phyloP scores from a whole-genome alignment of 2,329 filamentous ascomycete genomes.

The Furcasterigmium sp. region DNA sequence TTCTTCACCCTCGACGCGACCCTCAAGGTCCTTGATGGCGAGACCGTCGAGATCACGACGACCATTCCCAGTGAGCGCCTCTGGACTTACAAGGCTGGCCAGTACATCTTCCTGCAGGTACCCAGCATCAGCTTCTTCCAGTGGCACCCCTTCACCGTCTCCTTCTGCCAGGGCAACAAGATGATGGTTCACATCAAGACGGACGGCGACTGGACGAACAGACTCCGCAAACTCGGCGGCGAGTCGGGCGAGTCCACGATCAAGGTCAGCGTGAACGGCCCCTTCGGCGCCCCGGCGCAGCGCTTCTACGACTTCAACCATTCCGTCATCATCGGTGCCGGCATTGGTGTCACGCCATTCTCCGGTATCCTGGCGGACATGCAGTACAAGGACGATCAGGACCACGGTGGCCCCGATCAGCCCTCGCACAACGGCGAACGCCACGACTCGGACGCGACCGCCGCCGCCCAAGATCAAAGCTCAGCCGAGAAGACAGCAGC shows the following conservation, averaged over 20 bases:
- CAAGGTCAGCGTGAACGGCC: slow-evolving; percentile 49
- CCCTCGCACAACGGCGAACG: slow-evolving; percentile 5
- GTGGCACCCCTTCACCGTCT: slow-evolving; percentile 57
- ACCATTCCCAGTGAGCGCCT: slow-evolving; percentile 40
- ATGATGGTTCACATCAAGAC: slow-evolving; percentile 54
- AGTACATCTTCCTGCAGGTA: slow-evolving; percentile 53
- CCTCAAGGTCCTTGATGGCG: slow-evolving; percentile 42
- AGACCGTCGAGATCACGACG: slow-evolving; percentile 45
- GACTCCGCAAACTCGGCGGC: slow-evolving; percentile 35
- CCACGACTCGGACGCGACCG: slow-evolving; percentile 12
- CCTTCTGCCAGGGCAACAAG: slow-evolving; percentile 44
- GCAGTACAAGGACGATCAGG: slow-evolving; percentile 37
- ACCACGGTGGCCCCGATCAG: slow-evolving; percentile 19
- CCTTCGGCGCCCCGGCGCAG: slow-evolving; percentile 53
- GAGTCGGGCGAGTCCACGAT: slow-evolving; percentile 29
- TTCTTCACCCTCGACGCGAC: slow-evolving; percentile 43
- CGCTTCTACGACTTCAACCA: slow-evolving; percentile 54
- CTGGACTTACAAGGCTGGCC: slow-evolving; percentile 51
- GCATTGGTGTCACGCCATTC: slow-evolving; percentile 54
- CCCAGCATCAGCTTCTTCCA: slow-evolving; percentile 47
- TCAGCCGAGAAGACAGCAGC: background rate
- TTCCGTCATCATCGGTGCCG: slow-evolving; percentile 48
- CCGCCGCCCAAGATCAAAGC: background rate
- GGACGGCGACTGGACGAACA: slow-evolving; percentile 50
- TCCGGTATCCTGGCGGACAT: slow-evolving; percentile 51